Evolutionary conservation across 169 alveolate species (phyloP).

Genomic region (Theileria luwenshuni): DNA sequence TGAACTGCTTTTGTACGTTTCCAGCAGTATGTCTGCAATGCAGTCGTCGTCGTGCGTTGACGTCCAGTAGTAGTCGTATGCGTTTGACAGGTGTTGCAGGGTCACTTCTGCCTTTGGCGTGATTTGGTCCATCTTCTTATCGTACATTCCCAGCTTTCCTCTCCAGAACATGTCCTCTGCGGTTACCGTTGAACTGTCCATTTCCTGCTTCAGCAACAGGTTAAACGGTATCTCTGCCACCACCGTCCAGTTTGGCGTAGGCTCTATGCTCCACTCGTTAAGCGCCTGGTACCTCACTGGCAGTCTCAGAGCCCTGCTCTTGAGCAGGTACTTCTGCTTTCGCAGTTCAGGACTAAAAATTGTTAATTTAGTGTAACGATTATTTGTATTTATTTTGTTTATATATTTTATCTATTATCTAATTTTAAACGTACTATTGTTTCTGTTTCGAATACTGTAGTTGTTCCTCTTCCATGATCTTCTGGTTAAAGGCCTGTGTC

Average conservation of each 20-base stretch:
- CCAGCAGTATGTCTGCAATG: slow-evolving; percentile 73
- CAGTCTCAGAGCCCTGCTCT: slow-evolving; percentile 77
- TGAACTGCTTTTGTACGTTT: slow-evolving; percentile 24
- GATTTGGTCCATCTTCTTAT: slow-evolving; percentile 83
- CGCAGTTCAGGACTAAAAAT: slow-evolving; percentile 69
- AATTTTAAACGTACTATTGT: slow-evolving; percentile 28
- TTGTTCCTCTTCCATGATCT: slow-evolving; percentile 79
- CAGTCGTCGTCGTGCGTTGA: slow-evolving; percentile 85
- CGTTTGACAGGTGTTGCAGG: slow-evolving; percentile 68
- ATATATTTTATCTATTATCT: background rate
- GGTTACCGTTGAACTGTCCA: slow-evolving; percentile 70
- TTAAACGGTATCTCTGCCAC: slow-evolving; percentile 86
- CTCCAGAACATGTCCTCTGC: slow-evolving; percentile 85
- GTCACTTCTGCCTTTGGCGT: slow-evolving; percentile 78
- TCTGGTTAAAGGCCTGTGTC: slow-evolving; percentile 81
- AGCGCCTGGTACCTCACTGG: slow-evolving; percentile 86
- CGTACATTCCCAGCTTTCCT: slow-evolving; percentile 83
- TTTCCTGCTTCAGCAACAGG: slow-evolving; percentile 81
- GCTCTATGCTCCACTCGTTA: slow-evolving; percentile 91
- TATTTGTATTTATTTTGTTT: too few species aligned
- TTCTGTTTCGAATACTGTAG: slow-evolving; percentile 73
- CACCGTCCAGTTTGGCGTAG: slow-evolving; percentile 86
- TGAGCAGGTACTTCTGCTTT: slow-evolving; percentile 72
- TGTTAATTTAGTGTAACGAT: too few species aligned
- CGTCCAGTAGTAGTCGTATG: slow-evolving; percentile 81